Evolutionary conservation across 2,329 filamentous ascomycete genomes (phyloP), one percentile per base, ranked within the genome.

Genomic region (Cadophora gregata): DNA sequence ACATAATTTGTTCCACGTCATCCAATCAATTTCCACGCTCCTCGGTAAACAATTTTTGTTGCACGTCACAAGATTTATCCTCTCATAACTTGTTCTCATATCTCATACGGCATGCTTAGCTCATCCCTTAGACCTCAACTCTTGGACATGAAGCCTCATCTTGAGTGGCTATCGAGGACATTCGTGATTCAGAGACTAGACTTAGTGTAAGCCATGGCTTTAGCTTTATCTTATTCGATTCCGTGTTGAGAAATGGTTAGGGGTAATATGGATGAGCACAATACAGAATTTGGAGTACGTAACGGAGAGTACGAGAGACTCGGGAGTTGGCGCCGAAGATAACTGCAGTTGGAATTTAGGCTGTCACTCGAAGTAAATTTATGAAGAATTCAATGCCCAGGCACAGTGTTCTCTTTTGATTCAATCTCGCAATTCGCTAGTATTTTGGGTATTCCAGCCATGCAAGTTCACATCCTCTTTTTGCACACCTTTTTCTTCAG

Each of bases 351-450:
- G n/a, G n/a, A n/a, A n/a, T n/a, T n/a, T n/a, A n/a, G 10, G 10
- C 31, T 33, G 31, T 33, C 31, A 33, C 10, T 33, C 10, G 14
- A 21, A 24, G 27, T 29, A n/a, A n/a, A 21, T 56, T 42, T 12
- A 59, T 31, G 31, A 19, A 59, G n/a, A 27, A 59, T 59, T n/a
- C 31, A 25, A 38, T 31, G n/a, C n/a, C n/a, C n/a, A n/a, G n/a
- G n/a, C n/a, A n/a, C n/a, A n/a, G n/a, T n/a, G n/a, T n/a, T n/a
- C n/a, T n/a, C n/a, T 53, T 27, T 29, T n/a, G 50, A n/a, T n/a
- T n/a, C 50, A 53, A 31, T 53, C 16, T 53, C 12, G 50, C 50
- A 53, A 31, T 53, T 53, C 27, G 50, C 50, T 53, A 53, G 50
- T 27, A 9, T 51, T 51, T 50, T 61, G n/a, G 21, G 50, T 36